Evolutionary conservation across 805 yeast genomes (phyloP), one percentile per base, ranked within the genome.

Genomic region (Suhomyces prunicola): DNA sequence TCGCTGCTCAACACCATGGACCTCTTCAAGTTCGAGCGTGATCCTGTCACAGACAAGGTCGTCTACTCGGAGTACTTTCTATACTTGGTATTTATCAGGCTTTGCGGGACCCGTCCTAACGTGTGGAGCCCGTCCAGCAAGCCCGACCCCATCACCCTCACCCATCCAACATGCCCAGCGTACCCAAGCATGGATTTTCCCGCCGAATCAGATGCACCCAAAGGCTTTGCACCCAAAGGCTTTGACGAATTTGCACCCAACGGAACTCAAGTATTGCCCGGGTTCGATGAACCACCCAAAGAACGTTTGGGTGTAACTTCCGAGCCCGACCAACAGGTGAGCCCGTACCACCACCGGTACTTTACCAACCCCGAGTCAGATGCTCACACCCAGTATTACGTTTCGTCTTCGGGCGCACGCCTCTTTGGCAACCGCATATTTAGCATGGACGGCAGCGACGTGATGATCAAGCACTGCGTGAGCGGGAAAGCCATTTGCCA

Each of bases 351-450:
- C 51, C 96, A 89, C 61, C 77, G 81, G 41, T 89, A 81, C 62
- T 90, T 90, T 71, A 85, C 93, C 4, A 92, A 92, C 61, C 97
- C 97, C 0, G 96, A 88, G 63, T 87, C 96, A 0, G 93, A 88
- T 57, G 77, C 96, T 0, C 88, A 85, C 63, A 67, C 82, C 7
- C 97, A 92, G 65, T 91, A 91, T 65, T 91, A 86, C 64, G 84
- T 82, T 5, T 81, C 92, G 0, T 60, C 71, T 23, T 71, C 68
- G 9, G 97, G 97, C 0, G 76, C 89, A 2, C 70, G 96, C 17
- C 60, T 88, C 3, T 82, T 81, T 57, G 64, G 73, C 44, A 63
- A 79, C 46, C 76, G 75, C 52, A 58, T 60, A 5, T 76, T 79
- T 54, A 67, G 9, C 52, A 57, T 4, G 47, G 44, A 52, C 10